phyloP scores from a whole-genome alignment of 495 filamentous ascomycete species.

The Tuber melanosporum region DNA sequence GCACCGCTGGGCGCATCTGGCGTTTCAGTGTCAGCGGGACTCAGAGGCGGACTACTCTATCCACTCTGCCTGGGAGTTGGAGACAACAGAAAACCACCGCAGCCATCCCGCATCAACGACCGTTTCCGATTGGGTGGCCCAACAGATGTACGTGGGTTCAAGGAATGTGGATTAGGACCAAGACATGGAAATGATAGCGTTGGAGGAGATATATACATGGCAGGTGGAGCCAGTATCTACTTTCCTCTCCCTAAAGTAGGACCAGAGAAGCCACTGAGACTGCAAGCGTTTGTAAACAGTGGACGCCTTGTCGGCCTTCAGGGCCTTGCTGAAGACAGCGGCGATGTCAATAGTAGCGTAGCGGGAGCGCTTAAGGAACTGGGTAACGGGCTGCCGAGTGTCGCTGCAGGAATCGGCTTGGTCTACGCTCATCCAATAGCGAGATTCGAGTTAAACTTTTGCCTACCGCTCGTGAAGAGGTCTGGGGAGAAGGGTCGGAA shows the following conservation, averaged over 20 bases:
- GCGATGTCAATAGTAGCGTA: conserved; percentile 50
- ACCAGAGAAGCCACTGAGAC: conserved; percentile 69
- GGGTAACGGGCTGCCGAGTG: conserved; percentile 67
- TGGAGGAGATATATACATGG: conserved; percentile 85
- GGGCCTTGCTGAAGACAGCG: conserved; percentile 43
- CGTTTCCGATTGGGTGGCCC: conserved; percentile 92
- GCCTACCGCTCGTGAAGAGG: conserved; percentile 72
- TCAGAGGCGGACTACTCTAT: conserved; percentile 57
- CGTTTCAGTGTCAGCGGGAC: conserved; percentile 60
- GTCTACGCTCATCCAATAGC: conserved; percentile 91
- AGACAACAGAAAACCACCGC: conserved; percentile 46
- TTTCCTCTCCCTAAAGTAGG: conserved; percentile 75
- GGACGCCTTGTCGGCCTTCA: conserved; percentile 75
- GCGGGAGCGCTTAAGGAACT: conserved; percentile 56
- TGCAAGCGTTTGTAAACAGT: conserved; percentile 87
- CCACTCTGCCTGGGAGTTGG: conserved; percentile 54
- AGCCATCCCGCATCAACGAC: conserved; percentile 77
- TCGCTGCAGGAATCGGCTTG: conserved; percentile 78
- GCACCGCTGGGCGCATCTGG: conserved; percentile 64
- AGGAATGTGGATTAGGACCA: conserved; percentile 77
- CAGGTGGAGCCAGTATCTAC: conserved; percentile 74
- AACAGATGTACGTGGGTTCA: conserved; percentile 90
- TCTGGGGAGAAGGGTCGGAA: conserved; percentile 80
- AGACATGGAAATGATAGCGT: conserved; percentile 77
- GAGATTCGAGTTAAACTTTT: conserved; percentile 92